phyloP scores from a whole-genome alignment of 2,329 filamentous ascomycete genomes.

The Colletotrichum neosansevieriae region DNA sequence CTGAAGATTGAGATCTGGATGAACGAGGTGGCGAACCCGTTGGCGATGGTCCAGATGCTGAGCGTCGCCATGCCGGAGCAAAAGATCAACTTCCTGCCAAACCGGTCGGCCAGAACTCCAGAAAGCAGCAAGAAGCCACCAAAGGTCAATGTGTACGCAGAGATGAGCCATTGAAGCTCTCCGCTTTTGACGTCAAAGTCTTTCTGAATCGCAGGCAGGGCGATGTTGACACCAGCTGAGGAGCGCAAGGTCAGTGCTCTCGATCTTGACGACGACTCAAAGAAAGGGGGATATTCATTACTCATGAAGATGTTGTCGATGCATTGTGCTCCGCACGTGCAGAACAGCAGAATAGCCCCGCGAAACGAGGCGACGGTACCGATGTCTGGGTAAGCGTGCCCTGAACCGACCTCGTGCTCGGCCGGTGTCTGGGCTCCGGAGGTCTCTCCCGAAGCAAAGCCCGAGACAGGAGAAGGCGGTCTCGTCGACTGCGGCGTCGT shows the following conservation, averaged over 20 bases:
- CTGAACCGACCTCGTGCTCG: constrained; percentile 19
- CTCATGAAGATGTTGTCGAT: constrained; percentile 34
- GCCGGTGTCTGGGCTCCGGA: constrained; percentile 5
- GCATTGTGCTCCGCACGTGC: constrained; percentile 28
- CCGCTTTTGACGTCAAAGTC: constrained; percentile 27
- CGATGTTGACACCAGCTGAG: constrained; percentile 20
- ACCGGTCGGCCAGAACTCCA: constrained; percentile 31
- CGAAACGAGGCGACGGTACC: constrained; percentile 31
- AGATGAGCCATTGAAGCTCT: constrained; percentile 34
- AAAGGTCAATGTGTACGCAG: constrained; percentile 35
- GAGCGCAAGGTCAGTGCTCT: background rate
- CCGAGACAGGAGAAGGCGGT: constrained; percentile 25
- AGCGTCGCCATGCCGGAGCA: constrained; percentile 32
- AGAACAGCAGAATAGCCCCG: constrained; percentile 18
- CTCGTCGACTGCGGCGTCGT: constrained; percentile 34
- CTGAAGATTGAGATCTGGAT: constrained; percentile 35
- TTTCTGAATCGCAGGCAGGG: constrained; percentile 27
- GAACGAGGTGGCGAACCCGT: constrained; percentile 25
- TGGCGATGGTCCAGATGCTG: constrained; percentile 31
- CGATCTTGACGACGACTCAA: background rate
- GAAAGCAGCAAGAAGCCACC: constrained; percentile 29
- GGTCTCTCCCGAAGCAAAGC: background rate
- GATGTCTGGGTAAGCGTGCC: constrained; percentile 31
- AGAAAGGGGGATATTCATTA: background rate
- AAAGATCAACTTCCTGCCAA: constrained; percentile 36